Evolutionary conservation across 129 eudicot species (phyloP).

Genomic region (Pulicaria dysenterica): DNA sequence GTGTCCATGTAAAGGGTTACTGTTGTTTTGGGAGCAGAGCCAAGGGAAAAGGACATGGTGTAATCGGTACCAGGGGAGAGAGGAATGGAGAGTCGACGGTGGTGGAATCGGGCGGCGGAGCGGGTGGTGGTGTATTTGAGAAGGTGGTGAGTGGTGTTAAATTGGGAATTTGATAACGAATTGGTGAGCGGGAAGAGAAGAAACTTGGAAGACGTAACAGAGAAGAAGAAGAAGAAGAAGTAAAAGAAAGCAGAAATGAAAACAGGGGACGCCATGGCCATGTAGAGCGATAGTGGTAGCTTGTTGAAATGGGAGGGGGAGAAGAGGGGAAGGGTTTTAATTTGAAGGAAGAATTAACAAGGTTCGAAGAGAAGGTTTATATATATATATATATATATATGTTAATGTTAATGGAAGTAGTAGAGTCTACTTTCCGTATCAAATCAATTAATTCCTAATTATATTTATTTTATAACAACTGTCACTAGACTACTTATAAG

Average conservation of each 20-base stretch:
- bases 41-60: constrained; percentile 74
- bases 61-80: constrained; percentile 81
- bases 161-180: constrained; percentile 50
- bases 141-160: constrained; percentile 63
- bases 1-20: constrained; percentile 86
- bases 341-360: too few species aligned
- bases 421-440: too few species aligned
- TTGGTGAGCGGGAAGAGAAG: constrained; percentile 60
- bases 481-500: too few species aligned
- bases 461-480: too few species aligned
- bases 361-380: background rate
- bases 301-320: background rate
- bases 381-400: too few species aligned
- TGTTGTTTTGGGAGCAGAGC: constrained; percentile 38
- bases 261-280: constrained; percentile 62
- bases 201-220: constrained; percentile 16
- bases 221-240: background rate
- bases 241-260: background rate
- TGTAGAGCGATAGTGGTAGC: constrained; percentile 8
- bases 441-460: too few species aligned
- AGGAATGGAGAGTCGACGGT: constrained; percentile 65
- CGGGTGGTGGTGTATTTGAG: constrained; percentile 74
- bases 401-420: too few species aligned
- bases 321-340: too few species aligned
- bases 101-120: constrained; percentile 69